Base-by-base conservation (phyloP, 2,329 filamentous ascomycete genomes). In the Plectosphaerella plurivora region DNA sequence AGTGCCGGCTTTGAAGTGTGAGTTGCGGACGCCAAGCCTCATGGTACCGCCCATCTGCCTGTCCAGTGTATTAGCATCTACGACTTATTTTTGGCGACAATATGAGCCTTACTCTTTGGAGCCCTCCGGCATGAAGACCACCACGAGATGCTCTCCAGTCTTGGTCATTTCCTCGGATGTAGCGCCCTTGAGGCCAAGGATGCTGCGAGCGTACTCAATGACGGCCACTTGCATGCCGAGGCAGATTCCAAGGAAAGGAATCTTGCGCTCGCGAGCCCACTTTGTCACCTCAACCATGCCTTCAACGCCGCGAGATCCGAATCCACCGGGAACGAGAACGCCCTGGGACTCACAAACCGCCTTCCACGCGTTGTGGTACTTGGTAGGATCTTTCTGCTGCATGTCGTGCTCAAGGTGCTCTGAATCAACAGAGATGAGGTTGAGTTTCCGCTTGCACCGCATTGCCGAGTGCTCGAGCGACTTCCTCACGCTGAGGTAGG, bases 211-310 rank as follows among this genome's bases (percentile, higher is more conserved):
- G 61, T 84, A 90, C 69, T 97, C 92, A 60, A 97, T 88, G 46
- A 96, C 91, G 18, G 93, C 91, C 46, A 96, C 81, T 68, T 97
- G 94, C 86, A 96, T 91, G 53, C 91, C 91, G 20, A 97, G 76
- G 67, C 93, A 97, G 57, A 97, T 88, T 54, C 94, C 94, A 1
- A 97, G 79, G 72, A 88, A 97, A 2, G 91, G 91, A 4, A 82
- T 82, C 56, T 87, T 86, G 61, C 91, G 86, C 59, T 88, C 87
- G 52, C 94, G 86, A 2, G 93, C 92, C 86, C 89, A 97, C 58
- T 86, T 87, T n/a, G 88, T 87, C 3, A 88, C 89, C 51, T 83
- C 76, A 63, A 97, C 87, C 91, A 97, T 97, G 56, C 94, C 94
- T 65, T 93, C 87, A 1, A 84, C 91, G 53, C 91, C 93, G 60